Base-by-base conservation (phyloP, 768 basidiomycete species). In the Suillus brevipes region DNA sequence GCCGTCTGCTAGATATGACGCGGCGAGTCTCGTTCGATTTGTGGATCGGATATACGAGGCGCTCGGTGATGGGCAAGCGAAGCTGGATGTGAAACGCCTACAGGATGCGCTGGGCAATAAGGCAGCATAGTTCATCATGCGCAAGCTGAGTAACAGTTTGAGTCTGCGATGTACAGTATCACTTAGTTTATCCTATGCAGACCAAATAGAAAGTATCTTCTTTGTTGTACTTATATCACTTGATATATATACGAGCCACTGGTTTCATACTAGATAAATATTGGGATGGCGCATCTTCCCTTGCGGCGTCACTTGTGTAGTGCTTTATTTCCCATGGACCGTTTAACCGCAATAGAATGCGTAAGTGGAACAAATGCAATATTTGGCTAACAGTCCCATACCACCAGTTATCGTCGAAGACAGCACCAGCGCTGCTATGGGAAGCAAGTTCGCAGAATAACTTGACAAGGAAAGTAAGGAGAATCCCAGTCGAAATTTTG, bases 391-490 rank as follows among this genome's bases (percentile, higher is more conserved):
- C 31, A 37, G 50, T 40, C 64, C 49, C 37, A 64, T 72, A 12
- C 81, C 83, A 28, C 72, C 84, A 10, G 79, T 84, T 28, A 76
- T 84, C 37, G 84, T 84, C 6, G 78, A 84, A 66, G 83, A 80
- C 50, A 70, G 74, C 47, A 70, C 75, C 12, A 78, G 78, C 23
- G 68, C 78, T 16, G 42, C 75, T 28, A 65, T 82, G 6, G 83
- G 81, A 83, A 81, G 82, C 37, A 69, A 76, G 49, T 81, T 81
- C 55, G 70, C 76, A 58, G 56, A 67, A 12, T 72, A 79, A 62
- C 68, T 81, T 6, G 75, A 80, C 65, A 57, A 53, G 28, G 74
- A 66, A 31, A 61, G 34, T 34, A 34, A 34, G 34, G 34, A 34
- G 34, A 34, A 34, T 34, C 34, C 34, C 28, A 28, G 28, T 28